Base-by-base conservation (phyloP, 768 basidiomycete species). In the Lentinula raphanica region DNA sequence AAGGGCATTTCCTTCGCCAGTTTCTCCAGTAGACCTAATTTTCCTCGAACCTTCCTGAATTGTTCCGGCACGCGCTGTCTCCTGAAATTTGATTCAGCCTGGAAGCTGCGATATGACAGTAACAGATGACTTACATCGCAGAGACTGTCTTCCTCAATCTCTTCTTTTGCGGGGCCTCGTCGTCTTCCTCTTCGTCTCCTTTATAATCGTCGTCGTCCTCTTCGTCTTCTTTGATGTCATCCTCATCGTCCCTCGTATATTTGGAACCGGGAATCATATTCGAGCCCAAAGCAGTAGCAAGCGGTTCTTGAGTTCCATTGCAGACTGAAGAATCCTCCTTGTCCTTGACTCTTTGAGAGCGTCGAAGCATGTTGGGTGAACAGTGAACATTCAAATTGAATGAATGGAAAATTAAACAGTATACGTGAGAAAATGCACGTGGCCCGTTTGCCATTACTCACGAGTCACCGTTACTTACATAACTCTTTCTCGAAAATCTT, bases 21-120 rank as follows among this genome's bases (percentile, higher is more conserved):
- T 35, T 21, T 56, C n/a, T 56, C 54, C 12, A 56, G 27, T 6
- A 56, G 29, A 19, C 54, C 54, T 2, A 42, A 40, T 45, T 9
- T 45, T 56, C 54, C 54, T 56, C 54, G 39, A 46, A 56, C 44
- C 23, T 56, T 56, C 27, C 44, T 42, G 11, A 56, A 56, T 13
- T 53, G 36, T 31, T 53, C 51, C 0, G 51, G 51, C 36, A 53
- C 40, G 9, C 51, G 51, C 15, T 53, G n/a, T n/a, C n/a, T 36
- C 27, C 5, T 38, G 12, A 15, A 17, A 13, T 36, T 25, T 13
- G 32, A 27, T 21, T 17, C 25, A 39, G 51, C n/a, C n/a, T n/a
- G n/a, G 9, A 39, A 7, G 13, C 13, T 39, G 49, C 9, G 32
- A n/a, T n/a, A n/a, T 11, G 13, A 2, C 49, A 21, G 17, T 11